Evolutionary conservation across 139 green algal species (phyloP).

Genomic region (Auxenochlorella pyrenoidosa): DNA sequence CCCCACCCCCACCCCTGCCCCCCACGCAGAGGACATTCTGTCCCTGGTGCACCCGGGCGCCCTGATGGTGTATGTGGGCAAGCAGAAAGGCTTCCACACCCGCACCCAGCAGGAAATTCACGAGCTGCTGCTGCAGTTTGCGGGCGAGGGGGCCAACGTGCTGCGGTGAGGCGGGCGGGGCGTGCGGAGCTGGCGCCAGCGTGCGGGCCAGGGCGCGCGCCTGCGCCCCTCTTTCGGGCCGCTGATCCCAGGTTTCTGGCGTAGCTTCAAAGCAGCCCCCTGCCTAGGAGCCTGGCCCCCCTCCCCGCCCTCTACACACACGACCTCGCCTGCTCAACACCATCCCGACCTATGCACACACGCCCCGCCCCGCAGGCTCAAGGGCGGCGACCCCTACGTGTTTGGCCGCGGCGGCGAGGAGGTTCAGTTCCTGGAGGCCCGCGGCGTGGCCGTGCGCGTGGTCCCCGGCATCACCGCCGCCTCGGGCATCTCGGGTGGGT

Average conservation of each 20-base stretch:
- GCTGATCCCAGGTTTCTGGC: too few species aligned
- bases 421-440: conserved; percentile 82
- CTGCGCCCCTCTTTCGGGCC: too few species aligned
- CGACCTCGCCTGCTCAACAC: too few species aligned
- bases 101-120: conserved; percentile 95
- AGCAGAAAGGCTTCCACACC: conserved; percentile 94
- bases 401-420: conserved; percentile 97
- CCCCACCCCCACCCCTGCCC: conserved; percentile 55
- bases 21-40: conserved; percentile 85
- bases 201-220: too few species aligned
- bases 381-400: conserved; percentile 94
- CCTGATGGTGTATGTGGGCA: conserved; percentile 98
- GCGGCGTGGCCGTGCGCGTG: conserved; percentile 85
- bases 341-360: too few species aligned
- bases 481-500: conserved; percentile 31
- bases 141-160: conserved; percentile 77
- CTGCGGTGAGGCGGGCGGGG: conserved; percentile 67
- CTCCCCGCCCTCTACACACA: too few species aligned
- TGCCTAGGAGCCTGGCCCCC: too few species aligned
- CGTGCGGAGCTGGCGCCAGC: too few species aligned
- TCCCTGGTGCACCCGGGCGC: conserved; percentile 73
- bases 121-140: conserved; percentile 91
- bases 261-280: too few species aligned
- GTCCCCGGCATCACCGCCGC: conserved; percentile 79
- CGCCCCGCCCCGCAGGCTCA: conserved; percentile 88